phyloP scores from a whole-genome alignment of 2,329 filamentous ascomycete species.

The Eutypa lata region DNA sequence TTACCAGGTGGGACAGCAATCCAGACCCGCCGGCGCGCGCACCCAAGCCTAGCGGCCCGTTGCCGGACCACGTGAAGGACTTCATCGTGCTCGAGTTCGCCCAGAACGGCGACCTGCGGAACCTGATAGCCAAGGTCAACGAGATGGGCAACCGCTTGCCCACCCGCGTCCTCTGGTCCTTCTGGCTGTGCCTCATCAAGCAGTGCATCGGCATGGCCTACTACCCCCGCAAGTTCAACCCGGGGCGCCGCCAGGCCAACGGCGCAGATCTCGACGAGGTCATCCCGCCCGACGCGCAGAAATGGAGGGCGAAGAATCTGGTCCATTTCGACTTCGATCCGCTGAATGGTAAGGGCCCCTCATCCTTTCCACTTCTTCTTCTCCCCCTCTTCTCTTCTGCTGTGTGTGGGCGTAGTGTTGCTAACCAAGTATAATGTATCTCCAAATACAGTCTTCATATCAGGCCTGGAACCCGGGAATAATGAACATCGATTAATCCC shows the following conservation, averaged over 20 bases:
- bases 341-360: background rate
- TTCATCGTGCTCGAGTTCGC: background rate
- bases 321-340: background rate
- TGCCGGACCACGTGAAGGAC: background rate
- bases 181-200: background rate
- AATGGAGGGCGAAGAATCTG: background rate
- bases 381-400: background rate
- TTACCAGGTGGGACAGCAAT: too few relatives aligned
- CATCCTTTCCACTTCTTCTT: too few relatives aligned
- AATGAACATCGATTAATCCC: background rate
- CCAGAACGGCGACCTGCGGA: background rate
- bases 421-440: background rate
- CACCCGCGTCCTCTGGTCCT: background rate
- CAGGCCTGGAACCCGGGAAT: background rate
- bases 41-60: background rate
- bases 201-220: background rate
- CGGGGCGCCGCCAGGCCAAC: background rate
- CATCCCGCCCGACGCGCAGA: background rate
- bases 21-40: too few relatives aligned
- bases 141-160: background rate
- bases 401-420: background rate
- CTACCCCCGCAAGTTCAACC: background rate
- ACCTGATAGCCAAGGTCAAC: background rate
- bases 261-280: background rate
- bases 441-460: background rate